phyloP scores from a whole-genome alignment of 2,329 filamentous ascomycete genomes.

The Purpureocillium takamizusanense region DNA sequence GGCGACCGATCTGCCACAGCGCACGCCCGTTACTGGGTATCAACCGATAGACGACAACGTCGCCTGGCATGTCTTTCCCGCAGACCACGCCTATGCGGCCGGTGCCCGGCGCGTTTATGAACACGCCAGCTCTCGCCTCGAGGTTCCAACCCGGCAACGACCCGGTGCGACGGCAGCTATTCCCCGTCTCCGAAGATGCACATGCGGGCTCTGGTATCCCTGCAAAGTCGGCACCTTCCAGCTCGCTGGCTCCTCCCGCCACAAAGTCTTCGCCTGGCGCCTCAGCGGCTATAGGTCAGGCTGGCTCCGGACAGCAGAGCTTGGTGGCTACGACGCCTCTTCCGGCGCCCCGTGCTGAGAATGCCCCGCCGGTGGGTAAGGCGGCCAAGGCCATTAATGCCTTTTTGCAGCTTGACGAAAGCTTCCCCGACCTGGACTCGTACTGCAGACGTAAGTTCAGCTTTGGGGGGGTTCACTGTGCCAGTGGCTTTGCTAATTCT shows the following conservation, averaged over 20 bases:
- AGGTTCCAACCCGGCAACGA: slow-evolving; percentile 35
- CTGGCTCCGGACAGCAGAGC: slow-evolving; percentile 12
- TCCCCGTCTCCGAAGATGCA: slow-evolving; percentile 22
- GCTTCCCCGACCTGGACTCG: slow-evolving; percentile 80
- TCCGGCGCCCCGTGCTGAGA: slow-evolving; percentile 35
- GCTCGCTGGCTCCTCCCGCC: slow-evolving; percentile 1
- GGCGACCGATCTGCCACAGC: neutral
- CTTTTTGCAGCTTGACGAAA: slow-evolving; percentile 64
- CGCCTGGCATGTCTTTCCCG: slow-evolving; percentile 42
- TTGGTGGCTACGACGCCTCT: slow-evolving; percentile 21
- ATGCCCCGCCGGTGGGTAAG: slow-evolving; percentile 62
- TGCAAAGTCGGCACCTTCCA: slow-evolving; percentile 9
- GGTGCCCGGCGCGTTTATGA: slow-evolving; percentile 66
- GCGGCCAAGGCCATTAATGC: slow-evolving; percentile 78
- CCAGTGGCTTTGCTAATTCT: neutral
- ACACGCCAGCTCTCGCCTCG: slow-evolving; percentile 57
- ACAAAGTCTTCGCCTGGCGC: slow-evolving; percentile 1
- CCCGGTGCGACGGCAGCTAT: slow-evolving; percentile 43
- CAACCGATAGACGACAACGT: neutral
- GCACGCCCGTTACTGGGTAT: no score
- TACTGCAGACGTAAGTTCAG: slow-evolving; percentile 72
- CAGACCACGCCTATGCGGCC: slow-evolving; percentile 59
- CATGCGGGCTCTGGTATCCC: slow-evolving; percentile 6
- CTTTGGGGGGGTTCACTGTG: no score
- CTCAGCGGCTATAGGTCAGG: slow-evolving; percentile 14